A percentile compares a stretch with the other conserved stretches of the same genome.
Evolutionary conservation across 306 rosid genomes (phyloP).

Genomic region (Lupinus albus): DNA sequence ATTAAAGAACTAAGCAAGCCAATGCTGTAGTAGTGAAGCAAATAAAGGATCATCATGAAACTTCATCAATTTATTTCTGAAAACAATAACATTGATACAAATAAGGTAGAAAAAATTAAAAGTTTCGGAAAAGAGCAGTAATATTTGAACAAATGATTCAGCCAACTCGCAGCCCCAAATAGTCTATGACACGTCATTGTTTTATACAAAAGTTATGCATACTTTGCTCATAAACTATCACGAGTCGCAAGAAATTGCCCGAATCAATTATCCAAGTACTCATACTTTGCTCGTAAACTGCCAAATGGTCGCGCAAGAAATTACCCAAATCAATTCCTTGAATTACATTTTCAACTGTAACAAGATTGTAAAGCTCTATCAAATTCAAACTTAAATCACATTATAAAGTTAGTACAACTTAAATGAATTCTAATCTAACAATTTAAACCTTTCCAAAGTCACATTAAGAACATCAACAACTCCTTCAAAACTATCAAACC

Average conservation of each 20-base stretch:
- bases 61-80: not conserved
- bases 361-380: not conserved
- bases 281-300: no score
- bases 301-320: no score
- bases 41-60: conserved; percentile 2
- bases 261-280: not conserved
- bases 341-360: not conserved
- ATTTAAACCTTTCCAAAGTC: conserved; percentile 40
- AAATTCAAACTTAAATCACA: not conserved
- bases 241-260: no score
- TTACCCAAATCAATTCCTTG: no score
- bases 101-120: not conserved
- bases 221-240: no score
- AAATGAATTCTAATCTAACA: not conserved
- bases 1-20: not conserved
- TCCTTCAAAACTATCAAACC: conserved; percentile 72
- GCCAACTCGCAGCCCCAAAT: no score
- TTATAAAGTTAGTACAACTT: not conserved
- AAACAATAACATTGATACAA: not conserved
- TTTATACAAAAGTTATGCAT: no score
- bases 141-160: not conserved
- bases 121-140: not conserved
- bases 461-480: conserved; percentile 59
- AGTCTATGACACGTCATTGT: no score
- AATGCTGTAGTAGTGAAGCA: conserved; percentile 7